These are phyloP conservation scores for Aspergillus brunneoviolaceus DNA, from an alignment of 2,329 filamentous ascomycete genomes.

Conservation along the genomic window DNA sequence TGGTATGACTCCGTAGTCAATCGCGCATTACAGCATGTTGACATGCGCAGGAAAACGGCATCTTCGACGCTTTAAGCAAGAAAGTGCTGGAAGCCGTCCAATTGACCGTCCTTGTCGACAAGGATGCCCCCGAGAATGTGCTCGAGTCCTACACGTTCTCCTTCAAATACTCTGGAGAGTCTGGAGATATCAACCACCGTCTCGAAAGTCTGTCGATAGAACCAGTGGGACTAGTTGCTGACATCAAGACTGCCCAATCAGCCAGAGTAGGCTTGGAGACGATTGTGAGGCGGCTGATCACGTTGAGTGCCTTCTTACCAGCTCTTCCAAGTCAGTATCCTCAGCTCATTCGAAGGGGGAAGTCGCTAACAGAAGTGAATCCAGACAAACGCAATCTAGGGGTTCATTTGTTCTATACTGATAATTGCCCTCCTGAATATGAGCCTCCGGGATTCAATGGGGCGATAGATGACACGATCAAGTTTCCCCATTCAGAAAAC, in stretches of 20 bases:
- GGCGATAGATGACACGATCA: slow-evolving; percentile 28
- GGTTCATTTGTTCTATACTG: slow-evolving; percentile 47
- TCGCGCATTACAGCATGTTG: slow-evolving; percentile 12
- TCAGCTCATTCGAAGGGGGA: neutral
- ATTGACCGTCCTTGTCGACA: slow-evolving; percentile 46
- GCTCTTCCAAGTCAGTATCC: slow-evolving; percentile 41
- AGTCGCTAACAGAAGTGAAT: neutral
- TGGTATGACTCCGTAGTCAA: slow-evolving; percentile 38
- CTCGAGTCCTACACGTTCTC: slow-evolving; percentile 53
- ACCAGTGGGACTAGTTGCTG: slow-evolving; percentile 29
- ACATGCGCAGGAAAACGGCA: slow-evolving; percentile 48
- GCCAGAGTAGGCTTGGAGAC: slow-evolving; percentile 44
- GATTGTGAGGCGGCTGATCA: slow-evolving; percentile 44
- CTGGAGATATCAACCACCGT: slow-evolving; percentile 31
- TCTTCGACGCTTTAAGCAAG: slow-evolving; percentile 47
- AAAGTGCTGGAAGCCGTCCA: slow-evolving; percentile 48
- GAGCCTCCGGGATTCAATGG: slow-evolving; percentile 44
- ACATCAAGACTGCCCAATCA: slow-evolving; percentile 40
- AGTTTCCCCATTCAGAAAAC: slow-evolving; percentile 38
- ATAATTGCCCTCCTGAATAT: slow-evolving; percentile 41
- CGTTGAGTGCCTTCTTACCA: slow-evolving; percentile 40
- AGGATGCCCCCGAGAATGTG: slow-evolving; percentile 37
- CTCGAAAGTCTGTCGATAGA: slow-evolving; percentile 30
- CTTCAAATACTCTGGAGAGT: slow-evolving; percentile 43
- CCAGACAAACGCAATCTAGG: slow-evolving; percentile 43